Conservation (phyloP, 495 filamentous ascomycete genomes). For the Penicillium alfredii region DNA sequence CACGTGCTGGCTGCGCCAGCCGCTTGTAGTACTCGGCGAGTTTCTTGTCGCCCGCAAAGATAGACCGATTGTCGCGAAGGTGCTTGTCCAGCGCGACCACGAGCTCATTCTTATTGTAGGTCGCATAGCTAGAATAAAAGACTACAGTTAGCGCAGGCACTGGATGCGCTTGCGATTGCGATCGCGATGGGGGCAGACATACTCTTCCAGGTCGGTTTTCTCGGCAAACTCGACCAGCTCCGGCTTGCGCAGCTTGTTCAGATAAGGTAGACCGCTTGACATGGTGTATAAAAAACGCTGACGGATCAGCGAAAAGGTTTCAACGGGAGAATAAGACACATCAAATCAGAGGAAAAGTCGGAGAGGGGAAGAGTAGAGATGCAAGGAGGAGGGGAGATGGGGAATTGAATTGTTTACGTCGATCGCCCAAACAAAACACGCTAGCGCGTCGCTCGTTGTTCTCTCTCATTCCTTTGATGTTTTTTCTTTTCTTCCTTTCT, state of each 20-base stretch:
- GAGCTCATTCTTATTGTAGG: slow-evolving; percentile 75
- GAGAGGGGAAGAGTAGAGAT: slow-evolving; percentile 12
- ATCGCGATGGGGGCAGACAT: slow-evolving; percentile 26
- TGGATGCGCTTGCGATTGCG: slow-evolving; percentile 6
- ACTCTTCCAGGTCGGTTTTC: slow-evolving; percentile 68
- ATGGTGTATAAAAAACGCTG: slow-evolving; percentile 43
- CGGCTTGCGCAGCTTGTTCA: slow-evolving; percentile 76
- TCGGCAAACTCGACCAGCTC: slow-evolving; percentile 73
- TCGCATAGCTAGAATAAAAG: slow-evolving; percentile 53
- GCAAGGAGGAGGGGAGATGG: slow-evolving; percentile 21
- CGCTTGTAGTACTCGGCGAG: slow-evolving; percentile 75
- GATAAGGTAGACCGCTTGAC: slow-evolving; percentile 59
- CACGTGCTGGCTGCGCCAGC: slow-evolving; percentile 41
- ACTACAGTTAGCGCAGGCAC: slow-evolving; percentile 11
- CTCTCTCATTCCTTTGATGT: not conserved
- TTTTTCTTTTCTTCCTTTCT: not conserved
- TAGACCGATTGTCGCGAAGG: slow-evolving; percentile 57
- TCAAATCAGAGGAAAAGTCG: slow-evolving; percentile 12
- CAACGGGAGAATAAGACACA: too few relatives aligned
- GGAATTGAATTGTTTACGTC: slow-evolving; percentile 26
- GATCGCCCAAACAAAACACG: slow-evolving; percentile 33
- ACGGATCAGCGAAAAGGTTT: slow-evolving; percentile 4
- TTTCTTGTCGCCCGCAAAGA: slow-evolving; percentile 54
- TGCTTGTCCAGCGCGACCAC: slow-evolving; percentile 69
- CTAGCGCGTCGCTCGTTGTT: slow-evolving; percentile 21